Conservation (phyloP, 1,284 basidiomycete genomes). For the Cutaneotrichosporon mucoides region DNA sequence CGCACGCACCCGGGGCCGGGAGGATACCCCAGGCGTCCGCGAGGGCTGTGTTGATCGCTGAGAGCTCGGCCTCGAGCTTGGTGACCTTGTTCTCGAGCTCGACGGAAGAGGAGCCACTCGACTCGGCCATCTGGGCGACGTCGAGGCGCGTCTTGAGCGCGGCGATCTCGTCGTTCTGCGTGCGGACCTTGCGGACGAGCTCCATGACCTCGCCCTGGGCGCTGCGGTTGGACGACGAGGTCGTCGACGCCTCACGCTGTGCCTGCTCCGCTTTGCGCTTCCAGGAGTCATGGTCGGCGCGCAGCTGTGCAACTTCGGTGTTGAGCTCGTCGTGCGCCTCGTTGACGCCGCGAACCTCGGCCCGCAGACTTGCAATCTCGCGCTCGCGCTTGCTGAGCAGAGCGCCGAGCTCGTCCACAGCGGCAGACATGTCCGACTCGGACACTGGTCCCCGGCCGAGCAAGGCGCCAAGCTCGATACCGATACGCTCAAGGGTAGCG, state of each 20-base stretch:
- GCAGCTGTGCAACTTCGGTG: conserved; percentile 57
- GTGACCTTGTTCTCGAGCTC: conserved; percentile 28
- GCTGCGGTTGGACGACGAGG: background rate
- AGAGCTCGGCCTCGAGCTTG: conserved; percentile 51
- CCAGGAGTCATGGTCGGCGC: conserved; percentile 55
- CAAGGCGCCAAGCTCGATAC: background rate
- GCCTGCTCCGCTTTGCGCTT: conserved; percentile 56
- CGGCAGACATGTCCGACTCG: background rate
- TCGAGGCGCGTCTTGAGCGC: conserved; percentile 1
- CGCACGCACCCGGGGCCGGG: conserved; percentile 71
- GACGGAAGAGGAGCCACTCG: background rate
- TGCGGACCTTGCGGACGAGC: conserved; percentile 12
- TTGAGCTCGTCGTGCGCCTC: conserved; percentile 56
- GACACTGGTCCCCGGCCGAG: conserved; percentile 3
- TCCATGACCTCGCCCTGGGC: conserved; percentile 15
- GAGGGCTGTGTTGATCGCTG: conserved; percentile 61
- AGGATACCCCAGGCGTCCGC: conserved; percentile 71
- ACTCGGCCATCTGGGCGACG: background rate
- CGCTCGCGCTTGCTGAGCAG: conserved; percentile 3
- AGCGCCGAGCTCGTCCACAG: conserved; percentile 1
- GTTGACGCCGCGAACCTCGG: conserved; percentile 28
- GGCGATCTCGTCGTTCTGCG: conserved; percentile 33
- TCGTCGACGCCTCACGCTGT: conserved; percentile 25
- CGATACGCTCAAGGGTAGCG: conserved; percentile 1
- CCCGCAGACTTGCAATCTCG: conserved; percentile 4